Evolutionary conservation across 805 yeast genomes (phyloP), one percentile per base, ranked within the genome.

Genomic region (Peterozyma toletana): DNA sequence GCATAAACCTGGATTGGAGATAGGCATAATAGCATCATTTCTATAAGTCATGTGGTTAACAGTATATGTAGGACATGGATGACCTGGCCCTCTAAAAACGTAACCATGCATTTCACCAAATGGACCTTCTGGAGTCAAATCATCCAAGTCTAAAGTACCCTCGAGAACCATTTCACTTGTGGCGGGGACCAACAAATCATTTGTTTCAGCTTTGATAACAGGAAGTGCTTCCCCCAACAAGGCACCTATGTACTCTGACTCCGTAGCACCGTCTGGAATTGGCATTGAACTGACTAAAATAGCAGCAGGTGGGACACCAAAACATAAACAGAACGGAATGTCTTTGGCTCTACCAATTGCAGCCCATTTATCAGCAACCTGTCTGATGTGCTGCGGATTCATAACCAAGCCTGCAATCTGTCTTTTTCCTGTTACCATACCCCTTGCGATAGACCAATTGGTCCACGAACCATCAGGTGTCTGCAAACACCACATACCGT

Each of bases 41-140:
- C 61, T 53, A 43, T 57, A 50, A 11, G 52, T 48, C 35, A 58
- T 53, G 9, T 48, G 33, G 7, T 55, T 44, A 11, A 58, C 55
- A 3, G 55, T 51, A 38, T 56, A 57, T n/a, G 50, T 43, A 18
- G 62, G 62, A 44, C 58, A 53, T 15, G 52, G 53, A 42, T 53
- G 58, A 15, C 46, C 49, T 11, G 48, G 46, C 9, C 53, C 55
- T 10, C 42, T 48, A 35, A 57, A 57, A 13, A 48, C 49, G 41
- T 58, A 58, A n/a, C 61, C 61, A 42, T 56, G 61, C 60, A 56
- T 55, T 31, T 58, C 62, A 18, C 62, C 61, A 46, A 58, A 57
- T 14, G 61, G 62, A 31, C 61, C 62, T 39, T 58, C 62, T 2
- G 43, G 39, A 16, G 38, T 46, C 33, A 46, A 30, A 11, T 51